Base-by-base conservation (phyloP, 257 asterid species). In the Cordia subcordata region DNA sequence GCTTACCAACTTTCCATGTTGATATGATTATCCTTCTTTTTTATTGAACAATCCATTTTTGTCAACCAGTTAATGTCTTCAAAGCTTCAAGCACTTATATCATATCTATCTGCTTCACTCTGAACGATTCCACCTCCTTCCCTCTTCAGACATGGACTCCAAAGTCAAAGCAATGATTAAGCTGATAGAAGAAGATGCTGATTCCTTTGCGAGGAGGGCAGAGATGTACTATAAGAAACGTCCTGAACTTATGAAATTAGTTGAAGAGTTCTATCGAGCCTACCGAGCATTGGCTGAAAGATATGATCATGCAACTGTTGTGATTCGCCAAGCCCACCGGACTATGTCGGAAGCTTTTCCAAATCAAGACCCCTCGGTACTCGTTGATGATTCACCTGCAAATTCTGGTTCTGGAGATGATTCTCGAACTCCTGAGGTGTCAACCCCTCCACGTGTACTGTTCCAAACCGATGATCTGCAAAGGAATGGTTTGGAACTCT, bases 201-300 rank as follows among this genome's bases (percentile, higher is more conserved):
- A 93, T 75, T 86, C 97, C 68, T 93, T 93, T 66, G 99, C 99
- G 15, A 83, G 92, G 78, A 85, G 99, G 75, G 99, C 99, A 8
- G 99, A 93, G 62, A 93, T 93, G 99, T 93, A 93, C 70, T 93
- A 89, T 63, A 93, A 89, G 87, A 93, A 93, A 75, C 93, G 97
- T 17, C 99, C 99, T 0, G 99, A 93, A 82, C 94, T 89, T 11
- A 93, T 89, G 99, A 93, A 82, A 75, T 56, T 86, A 68, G 95
- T 93, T 10, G 97, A 89, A 77, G 97, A 93, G 57, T 89, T 89
- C 70, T 93, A 93, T 45, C 63, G 97, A 54, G 96, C 97, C 32
- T 93, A 93, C 72, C 97, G 99, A 44, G 95, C 97, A 54, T 73
- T 93, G 75, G 96, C 99, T 16, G 97, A 89, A 72, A 81, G 99